Base-by-base conservation (phyloP, 441 rosid species). In the Populus hybrid region DNA sequence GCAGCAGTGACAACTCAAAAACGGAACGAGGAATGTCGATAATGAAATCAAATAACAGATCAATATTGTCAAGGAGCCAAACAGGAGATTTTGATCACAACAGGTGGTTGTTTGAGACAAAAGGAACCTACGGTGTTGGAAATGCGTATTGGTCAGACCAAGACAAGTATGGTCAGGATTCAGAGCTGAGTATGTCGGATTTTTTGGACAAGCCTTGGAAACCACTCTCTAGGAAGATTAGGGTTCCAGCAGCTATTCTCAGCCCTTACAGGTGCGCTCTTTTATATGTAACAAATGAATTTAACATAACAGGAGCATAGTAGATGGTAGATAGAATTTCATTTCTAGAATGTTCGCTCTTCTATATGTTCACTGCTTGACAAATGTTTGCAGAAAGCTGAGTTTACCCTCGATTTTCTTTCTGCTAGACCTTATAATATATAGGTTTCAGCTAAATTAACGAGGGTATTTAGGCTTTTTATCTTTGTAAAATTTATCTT, bases 171-270 rank as follows among this genome's bases (percentile, higher is more conserved):
- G 91, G 80, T 3, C 40, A 65, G 0, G 86, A 87, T 2, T 83
- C 80, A 12, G 91, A 88, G 7, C 87, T 95, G n/a, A 89, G 85
- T 63, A 90, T 87, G 95, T 84, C 88, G 0, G 98, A 95, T 83
- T 93, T 93, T 59, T 77, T 95, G 89, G 99, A 95, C 83, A 95
- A 93, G 75, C 98, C 98, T 11, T 93, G 98, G 99, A 95, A 95
- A 73, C 98, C 98, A 18, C 89, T 95, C 59, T 90, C 97, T 0
- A 84, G 98, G 79, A 95, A 95, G 83, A 73, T 93, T 71, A 77
- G 82, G 38, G 73, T 95, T 77, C 90, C 92, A 0, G 70, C 97
- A 3, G 86, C 82, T 32, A 54, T 89, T 79, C 91, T 95, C 32
- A 95, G 99, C 84, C 99, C 99, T 4, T 95, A 94, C 92, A 91